Evolutionary conservation across 768 basidiomycete species (phyloP).

Genomic region (Lactarius evosmus): DNA sequence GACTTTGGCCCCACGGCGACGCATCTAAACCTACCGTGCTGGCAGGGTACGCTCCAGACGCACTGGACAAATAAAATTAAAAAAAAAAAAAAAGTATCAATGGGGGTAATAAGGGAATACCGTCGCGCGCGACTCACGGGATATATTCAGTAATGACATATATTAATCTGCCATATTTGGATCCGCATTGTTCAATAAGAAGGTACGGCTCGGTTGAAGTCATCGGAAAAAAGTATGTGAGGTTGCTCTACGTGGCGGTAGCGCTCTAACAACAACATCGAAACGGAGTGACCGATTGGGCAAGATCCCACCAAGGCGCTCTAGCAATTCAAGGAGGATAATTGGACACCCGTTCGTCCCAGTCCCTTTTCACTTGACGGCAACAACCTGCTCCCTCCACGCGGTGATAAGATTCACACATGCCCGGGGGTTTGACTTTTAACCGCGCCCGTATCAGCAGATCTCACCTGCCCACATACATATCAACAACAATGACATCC

Average conservation of each 20-base stretch:
- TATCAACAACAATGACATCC: conserved; percentile 10
- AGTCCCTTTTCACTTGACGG: not conserved
- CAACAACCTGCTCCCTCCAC: conserved; percentile 5
- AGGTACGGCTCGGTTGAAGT: conserved; percentile 36
- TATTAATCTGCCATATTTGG: conserved; percentile 42
- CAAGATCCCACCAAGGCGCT: conserved; percentile 18
- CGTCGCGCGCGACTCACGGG: conserved; percentile 36
- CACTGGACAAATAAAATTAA: conserved; percentile 30
- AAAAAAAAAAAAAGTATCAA: too few species aligned
- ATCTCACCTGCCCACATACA: conserved; percentile 16
- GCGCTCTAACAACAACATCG: conserved; percentile 21
- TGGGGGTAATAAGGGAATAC: conserved; percentile 28
- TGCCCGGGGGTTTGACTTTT: conserved; percentile 6
- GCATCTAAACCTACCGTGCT: conserved; percentile 34
- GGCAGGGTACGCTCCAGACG: conserved; percentile 35
- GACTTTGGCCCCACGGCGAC: not conserved
- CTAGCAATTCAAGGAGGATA: conserved; percentile 14
- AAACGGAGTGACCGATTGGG: conserved; percentile 21
- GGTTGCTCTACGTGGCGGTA: conserved; percentile 22
- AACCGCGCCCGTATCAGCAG: not conserved
- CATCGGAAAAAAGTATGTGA: conserved; percentile 31
- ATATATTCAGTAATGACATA: conserved; percentile 43
- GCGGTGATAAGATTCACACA: conserved; percentile 18
- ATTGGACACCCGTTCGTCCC: conserved; percentile 14
- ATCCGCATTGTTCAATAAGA: conserved; percentile 43